Percentiles rank a stretch among this genome's conserved stretches.
These are phyloP conservation scores for Cadophora sp. DNA, from an alignment of 2,329 filamentous ascomycete genomes.

Conservation along the genomic window DNA sequence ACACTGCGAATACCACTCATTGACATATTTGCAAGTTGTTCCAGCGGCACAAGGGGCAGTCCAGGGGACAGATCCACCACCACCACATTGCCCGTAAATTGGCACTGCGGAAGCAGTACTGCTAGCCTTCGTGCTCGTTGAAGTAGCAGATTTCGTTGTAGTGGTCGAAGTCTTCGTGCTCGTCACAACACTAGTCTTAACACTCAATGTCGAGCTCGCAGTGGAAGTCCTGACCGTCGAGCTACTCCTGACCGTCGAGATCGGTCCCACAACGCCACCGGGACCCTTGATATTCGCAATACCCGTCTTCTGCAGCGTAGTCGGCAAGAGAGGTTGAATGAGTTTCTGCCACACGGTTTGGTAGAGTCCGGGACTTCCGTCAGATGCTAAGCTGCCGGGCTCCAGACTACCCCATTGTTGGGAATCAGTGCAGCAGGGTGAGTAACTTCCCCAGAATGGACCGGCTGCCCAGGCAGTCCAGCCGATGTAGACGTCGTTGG, in stretches of 20 bases:
- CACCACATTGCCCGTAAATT: conserved; percentile 20
- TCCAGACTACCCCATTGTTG: conserved; percentile 53
- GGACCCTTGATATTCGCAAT: conserved; percentile 25
- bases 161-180: background rate
- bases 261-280: background rate
- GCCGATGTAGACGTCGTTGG: conserved; percentile 56
- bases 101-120: conserved; percentile 3
- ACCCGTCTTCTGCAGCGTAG: conserved; percentile 32
- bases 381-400: conserved; percentile 52
- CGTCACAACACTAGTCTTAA: background rate
- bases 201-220: background rate
- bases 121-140: background rate
- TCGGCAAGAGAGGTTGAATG: conserved; percentile 53
- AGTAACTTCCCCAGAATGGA: conserved; percentile 54
- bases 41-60: conserved; percentile 3
- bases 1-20: conserved; percentile 21
- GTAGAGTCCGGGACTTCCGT: conserved; percentile 53
- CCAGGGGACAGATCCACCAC: background rate
- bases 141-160: background rate
- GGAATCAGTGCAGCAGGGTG: conserved; percentile 52
- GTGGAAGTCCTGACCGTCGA: background rate
- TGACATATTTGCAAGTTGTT: conserved; percentile 16
- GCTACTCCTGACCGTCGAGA: conserved; percentile 3
- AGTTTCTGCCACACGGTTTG: conserved; percentile 54
- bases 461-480: conserved; percentile 60